Evolutionary conservation across 169 alveolate genomes (phyloP).

Genomic region (Plasmodium knowlesi): DNA sequence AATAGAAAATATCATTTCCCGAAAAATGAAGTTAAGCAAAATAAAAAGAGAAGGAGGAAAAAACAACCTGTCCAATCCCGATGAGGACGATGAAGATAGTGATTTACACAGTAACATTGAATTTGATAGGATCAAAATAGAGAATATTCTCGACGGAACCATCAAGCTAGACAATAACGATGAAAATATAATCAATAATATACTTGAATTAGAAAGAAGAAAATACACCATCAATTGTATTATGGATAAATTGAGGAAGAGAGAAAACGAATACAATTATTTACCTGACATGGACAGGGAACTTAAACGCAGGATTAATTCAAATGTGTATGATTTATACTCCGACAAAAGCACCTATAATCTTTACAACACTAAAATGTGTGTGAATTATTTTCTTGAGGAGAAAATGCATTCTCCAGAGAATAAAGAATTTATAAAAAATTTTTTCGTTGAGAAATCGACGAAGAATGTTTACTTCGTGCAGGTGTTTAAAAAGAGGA

Average conservation of each 20-base stretch:
- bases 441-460: slow-evolving; percentile 27
- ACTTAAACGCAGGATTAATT: slow-evolving; percentile 4
- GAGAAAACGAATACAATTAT: slow-evolving; percentile 3
- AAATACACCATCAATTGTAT: slow-evolving; percentile 66
- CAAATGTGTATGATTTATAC: slow-evolving; percentile 40
- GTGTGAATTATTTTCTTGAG: slow-evolving; percentile 48
- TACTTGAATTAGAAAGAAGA: slow-evolving; percentile 67
- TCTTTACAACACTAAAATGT: slow-evolving; percentile 56
- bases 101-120: slow-evolving; percentile 21
- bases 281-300: background rate
- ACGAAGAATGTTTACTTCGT: slow-evolving; percentile 34
- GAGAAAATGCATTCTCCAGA: slow-evolving; percentile 60
- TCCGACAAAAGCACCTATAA: slow-evolving; percentile 52
- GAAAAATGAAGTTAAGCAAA: slow-evolving; percentile 30
- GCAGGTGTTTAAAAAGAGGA: slow-evolving; percentile 46
- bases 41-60: background rate
- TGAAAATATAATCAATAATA: slow-evolving; percentile 37
- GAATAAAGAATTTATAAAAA: slow-evolving; percentile 56
- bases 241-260: slow-evolving; percentile 41
- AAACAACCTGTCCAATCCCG: background rate
- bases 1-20: slow-evolving; percentile 55
- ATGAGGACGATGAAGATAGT: slow-evolving; percentile 5
- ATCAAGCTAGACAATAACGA: slow-evolving; percentile 38
- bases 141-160: slow-evolving; percentile 23
- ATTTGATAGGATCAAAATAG: slow-evolving; percentile 13